A percentile compares a stretch with the other conserved stretches of the same genome.
Conservation (phyloP, 202 grass and related monocot genomes). For the Zoysia matrella region DNA sequence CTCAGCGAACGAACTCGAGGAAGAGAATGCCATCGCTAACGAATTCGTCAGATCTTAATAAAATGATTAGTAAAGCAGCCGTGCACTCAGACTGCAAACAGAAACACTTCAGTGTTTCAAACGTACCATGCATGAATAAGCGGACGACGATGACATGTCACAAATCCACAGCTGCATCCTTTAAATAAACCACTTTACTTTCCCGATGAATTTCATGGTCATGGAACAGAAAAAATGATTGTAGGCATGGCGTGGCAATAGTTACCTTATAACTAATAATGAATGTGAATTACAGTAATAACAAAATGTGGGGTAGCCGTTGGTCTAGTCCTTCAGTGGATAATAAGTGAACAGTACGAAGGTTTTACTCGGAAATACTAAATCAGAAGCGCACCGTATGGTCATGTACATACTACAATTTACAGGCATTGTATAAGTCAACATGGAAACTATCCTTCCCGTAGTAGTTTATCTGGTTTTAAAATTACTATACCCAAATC, state of each 20-base stretch:
- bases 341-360: neutral
- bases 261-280: neutral
- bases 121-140: neutral
- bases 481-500: too few relatives aligned
- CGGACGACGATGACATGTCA: neutral
- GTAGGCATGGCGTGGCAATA: too few relatives aligned
- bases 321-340: neutral
- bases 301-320: neutral
- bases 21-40: conserved; percentile 66
- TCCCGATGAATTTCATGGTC: neutral
- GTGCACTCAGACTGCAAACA: neutral
- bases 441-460: neutral
- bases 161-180: neutral
- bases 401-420: conserved; percentile 33
- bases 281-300: neutral
- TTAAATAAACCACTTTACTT: neutral
- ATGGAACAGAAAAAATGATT: neutral
- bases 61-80: neutral
- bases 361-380: neutral
- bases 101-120: neutral
- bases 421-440: conserved; percentile 29
- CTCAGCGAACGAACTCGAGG: conserved; percentile 53
- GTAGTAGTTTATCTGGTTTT: neutral
- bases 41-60: neutral
- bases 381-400: neutral